These are phyloP conservation scores for Dillenia suffruticosa DNA, from an alignment of 164 flowering plant genomes.

Conservation along the genomic window DNA sequence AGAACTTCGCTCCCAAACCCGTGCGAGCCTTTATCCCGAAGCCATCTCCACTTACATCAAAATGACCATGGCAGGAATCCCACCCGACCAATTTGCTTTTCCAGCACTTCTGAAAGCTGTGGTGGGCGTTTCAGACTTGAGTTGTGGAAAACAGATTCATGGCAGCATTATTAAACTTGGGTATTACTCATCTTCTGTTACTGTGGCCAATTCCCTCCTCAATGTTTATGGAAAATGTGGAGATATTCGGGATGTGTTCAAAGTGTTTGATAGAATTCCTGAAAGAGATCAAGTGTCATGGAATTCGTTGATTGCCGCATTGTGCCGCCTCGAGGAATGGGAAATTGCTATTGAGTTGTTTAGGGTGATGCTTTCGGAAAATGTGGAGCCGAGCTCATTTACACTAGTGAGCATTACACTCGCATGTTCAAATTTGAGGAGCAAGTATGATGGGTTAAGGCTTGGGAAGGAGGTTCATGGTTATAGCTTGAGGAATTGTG, in stretches of 20 bases:
- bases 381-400: slow-evolving; percentile 50
- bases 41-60: slow-evolving; percentile 54
- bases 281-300: slow-evolving; percentile 70
- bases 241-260: slow-evolving; percentile 31
- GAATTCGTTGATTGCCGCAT: slow-evolving; percentile 58
- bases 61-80: slow-evolving; percentile 39
- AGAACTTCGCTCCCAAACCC: slow-evolving; percentile 43
- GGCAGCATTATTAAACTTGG: slow-evolving; percentile 52
- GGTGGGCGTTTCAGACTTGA: slow-evolving; percentile 40
- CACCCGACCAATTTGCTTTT: slow-evolving; percentile 64
- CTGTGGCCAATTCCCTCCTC: slow-evolving; percentile 64
- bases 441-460: slow-evolving; percentile 31
- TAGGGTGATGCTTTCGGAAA: slow-evolving; percentile 36
- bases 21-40: slow-evolving; percentile 42
- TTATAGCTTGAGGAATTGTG: slow-evolving; percentile 40
- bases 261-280: slow-evolving; percentile 63
- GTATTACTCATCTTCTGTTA: slow-evolving; percentile 31
- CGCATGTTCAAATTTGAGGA: slow-evolving; percentile 49
- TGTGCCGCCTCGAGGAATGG: slow-evolving; percentile 64
- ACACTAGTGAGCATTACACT: slow-evolving; percentile 58
- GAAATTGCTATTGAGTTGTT: slow-evolving; percentile 49
- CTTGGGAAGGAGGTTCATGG: slow-evolving; percentile 72
- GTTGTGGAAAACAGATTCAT: slow-evolving; percentile 55
- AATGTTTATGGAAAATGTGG: slow-evolving; percentile 67
- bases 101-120: slow-evolving; percentile 68